Percentiles rank a stretch among this genome's conserved stretches.
phyloP scores from a whole-genome alignment of 2,329 filamentous ascomycete genomes.

The Pseudonectria buxi region DNA sequence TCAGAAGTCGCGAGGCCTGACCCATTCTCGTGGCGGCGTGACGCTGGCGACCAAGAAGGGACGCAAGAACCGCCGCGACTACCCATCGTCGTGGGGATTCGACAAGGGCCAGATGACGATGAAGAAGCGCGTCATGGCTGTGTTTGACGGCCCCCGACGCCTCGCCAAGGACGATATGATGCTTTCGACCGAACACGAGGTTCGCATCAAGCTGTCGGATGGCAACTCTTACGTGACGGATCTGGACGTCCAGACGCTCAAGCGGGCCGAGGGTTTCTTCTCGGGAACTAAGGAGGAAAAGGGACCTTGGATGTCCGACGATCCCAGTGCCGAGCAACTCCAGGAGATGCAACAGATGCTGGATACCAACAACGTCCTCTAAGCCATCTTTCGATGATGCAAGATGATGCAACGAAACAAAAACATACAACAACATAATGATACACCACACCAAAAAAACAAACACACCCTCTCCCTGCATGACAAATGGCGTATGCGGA shows the following conservation, averaged over 20 bases:
- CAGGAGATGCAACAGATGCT: slow-evolving; percentile 52
- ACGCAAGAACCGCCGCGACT: slow-evolving; percentile 88
- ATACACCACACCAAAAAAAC: slow-evolving; percentile 9
- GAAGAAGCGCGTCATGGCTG: slow-evolving; percentile 92
- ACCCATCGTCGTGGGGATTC: slow-evolving; percentile 90
- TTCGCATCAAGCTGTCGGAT: slow-evolving; percentile 73
- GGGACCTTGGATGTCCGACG: slow-evolving; percentile 73
- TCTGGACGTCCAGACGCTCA: slow-evolving; percentile 82
- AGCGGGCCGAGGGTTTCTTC: slow-evolving; percentile 78
- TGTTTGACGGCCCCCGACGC: slow-evolving; percentile 81
- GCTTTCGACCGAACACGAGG: slow-evolving; percentile 91
- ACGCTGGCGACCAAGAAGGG: slow-evolving; percentile 52
- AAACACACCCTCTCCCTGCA: too few relatives aligned
- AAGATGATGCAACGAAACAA: slow-evolving; percentile 1
- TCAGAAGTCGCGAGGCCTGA: slow-evolving; percentile 66
- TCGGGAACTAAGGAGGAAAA: slow-evolving; percentile 79
- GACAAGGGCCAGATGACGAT: slow-evolving; percentile 91
- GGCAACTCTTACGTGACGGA: slow-evolving; percentile 82
- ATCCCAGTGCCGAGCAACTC: slow-evolving; percentile 56
- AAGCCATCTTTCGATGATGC: slow-evolving; percentile 12
- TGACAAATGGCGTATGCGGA: slow-evolving; percentile 23
- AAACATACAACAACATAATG: slow-evolving; percentile 5
- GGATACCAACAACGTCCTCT: slow-evolving; percentile 18
- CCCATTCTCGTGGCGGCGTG: slow-evolving; percentile 69
- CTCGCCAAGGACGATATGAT: slow-evolving; percentile 99